A percentile compares a stretch with the other conserved stretches of the same genome.
Conservation (phyloP, 345 rosid species). For the Noccaea caerulescens region DNA sequence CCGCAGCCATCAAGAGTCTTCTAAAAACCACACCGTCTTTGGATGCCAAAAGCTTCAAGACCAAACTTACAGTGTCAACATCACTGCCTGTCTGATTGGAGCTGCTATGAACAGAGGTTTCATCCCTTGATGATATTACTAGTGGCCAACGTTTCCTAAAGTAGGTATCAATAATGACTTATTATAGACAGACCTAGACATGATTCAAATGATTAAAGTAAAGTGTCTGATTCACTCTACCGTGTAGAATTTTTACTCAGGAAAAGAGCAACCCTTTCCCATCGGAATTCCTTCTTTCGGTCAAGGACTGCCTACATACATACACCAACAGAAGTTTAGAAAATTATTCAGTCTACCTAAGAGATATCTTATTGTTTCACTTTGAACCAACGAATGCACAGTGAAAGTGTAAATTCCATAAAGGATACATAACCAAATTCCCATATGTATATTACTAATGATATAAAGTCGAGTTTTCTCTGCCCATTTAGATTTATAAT, state of each 20-base stretch:
- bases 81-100: slow-evolving; percentile 48
- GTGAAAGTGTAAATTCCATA: slow-evolving; percentile 5
- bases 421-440: slow-evolving; percentile 9
- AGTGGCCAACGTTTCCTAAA: slow-evolving; percentile 59
- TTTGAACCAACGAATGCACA: not conserved
- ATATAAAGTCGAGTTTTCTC: not conserved
- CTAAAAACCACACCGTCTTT: slow-evolving; percentile 80
- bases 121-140: slow-evolving; percentile 45
- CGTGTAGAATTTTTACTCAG: slow-evolving; percentile 66
- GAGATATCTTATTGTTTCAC: not conserved
- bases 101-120: slow-evolving; percentile 45
- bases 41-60: slow-evolving; percentile 73
- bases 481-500: slow-evolving; percentile 9
- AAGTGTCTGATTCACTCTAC: slow-evolving; percentile 44
- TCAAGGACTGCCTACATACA: slow-evolving; percentile 75
- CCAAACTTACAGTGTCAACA: slow-evolving; percentile 54
- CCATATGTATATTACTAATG: slow-evolving; percentile 14
- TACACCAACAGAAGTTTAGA: slow-evolving; percentile 27
- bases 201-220: not conserved
- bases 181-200: slow-evolving; percentile 15
- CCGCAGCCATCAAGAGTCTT: slow-evolving; percentile 89
- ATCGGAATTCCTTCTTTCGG: slow-evolving; percentile 79
- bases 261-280: slow-evolving; percentile 84
- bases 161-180: slow-evolving; percentile 21
- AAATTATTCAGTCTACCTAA: slow-evolving; percentile 8